These are phyloP conservation scores for Fusarium nematophilum DNA, from an alignment of 2,329 filamentous ascomycete genomes.

Conservation along the genomic window DNA sequence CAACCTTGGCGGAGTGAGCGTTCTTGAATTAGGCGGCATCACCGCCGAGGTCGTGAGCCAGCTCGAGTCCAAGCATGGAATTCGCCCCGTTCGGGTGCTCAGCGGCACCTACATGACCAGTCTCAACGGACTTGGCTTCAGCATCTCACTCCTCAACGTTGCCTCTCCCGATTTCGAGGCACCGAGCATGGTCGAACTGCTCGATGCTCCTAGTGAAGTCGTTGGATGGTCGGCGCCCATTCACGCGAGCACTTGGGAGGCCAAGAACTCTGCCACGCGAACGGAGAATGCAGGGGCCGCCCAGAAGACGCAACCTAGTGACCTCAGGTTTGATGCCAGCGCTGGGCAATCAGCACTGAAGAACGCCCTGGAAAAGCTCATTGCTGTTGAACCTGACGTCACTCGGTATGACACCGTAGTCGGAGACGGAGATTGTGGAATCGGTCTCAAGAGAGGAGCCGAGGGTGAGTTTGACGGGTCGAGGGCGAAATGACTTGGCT, in stretches of 20 bases:
- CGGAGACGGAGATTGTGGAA: slow-evolving; percentile 91
- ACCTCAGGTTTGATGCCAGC: slow-evolving; percentile 63
- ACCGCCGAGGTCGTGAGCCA: slow-evolving; percentile 75
- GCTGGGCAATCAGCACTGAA: slow-evolving; percentile 64
- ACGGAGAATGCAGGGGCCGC: slow-evolving; percentile 51
- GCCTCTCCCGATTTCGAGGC: slow-evolving; percentile 68
- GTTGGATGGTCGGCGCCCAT: slow-evolving; percentile 77
- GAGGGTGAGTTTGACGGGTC: slow-evolving; percentile 64
- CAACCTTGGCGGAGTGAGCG: slow-evolving; percentile 80
- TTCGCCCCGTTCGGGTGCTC: slow-evolving; percentile 73
- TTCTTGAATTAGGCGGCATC: slow-evolving; percentile 78
- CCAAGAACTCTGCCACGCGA: slow-evolving; percentile 60
- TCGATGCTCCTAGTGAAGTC: slow-evolving; percentile 77
- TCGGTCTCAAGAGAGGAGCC: slow-evolving; percentile 87
- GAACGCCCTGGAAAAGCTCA: slow-evolving; percentile 69
- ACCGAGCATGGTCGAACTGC: slow-evolving; percentile 73
- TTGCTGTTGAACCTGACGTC: slow-evolving; percentile 76
- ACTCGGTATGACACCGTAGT: slow-evolving; percentile 84
- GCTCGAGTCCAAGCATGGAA: slow-evolving; percentile 65
- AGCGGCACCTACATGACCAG: slow-evolving; percentile 83
- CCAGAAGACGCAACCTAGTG: slow-evolving; percentile 56
- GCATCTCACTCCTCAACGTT: slow-evolving; percentile 75
- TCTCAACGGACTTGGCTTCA: slow-evolving; percentile 81
- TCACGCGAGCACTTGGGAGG: slow-evolving; percentile 71
- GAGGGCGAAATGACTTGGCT: slow-evolving; percentile 13